A percentile compares a stretch with the other conserved stretches of the same genome.
phyloP scores from a whole-genome alignment of 2,329 filamentous ascomycete genomes.

The Phymatotrichopsis omnivora region DNA sequence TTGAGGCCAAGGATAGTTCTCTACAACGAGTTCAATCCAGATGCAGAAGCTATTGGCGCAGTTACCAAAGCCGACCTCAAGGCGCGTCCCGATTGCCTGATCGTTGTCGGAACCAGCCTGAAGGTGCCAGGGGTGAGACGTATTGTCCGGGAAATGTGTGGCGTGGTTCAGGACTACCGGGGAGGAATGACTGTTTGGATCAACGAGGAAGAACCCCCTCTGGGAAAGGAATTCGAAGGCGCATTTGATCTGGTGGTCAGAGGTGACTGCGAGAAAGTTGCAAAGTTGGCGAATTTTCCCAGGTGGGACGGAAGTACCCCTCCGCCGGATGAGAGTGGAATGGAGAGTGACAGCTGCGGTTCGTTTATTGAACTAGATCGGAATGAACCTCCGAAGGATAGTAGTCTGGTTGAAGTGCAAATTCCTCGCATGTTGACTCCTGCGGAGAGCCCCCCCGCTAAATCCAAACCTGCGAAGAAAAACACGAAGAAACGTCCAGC shows the following conservation, averaged over 20 bases:
- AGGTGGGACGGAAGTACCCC: conserved; percentile 25
- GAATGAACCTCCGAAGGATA: conserved; percentile 12
- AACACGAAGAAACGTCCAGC: conserved; percentile 20
- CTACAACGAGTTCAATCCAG: conserved; percentile 95
- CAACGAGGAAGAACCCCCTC: conserved; percentile 76
- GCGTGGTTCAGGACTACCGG: conserved; percentile 67
- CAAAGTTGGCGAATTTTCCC: conserved; percentile 52
- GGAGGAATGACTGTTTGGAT: conserved; percentile 91
- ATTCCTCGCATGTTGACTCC: conserved; percentile 24
- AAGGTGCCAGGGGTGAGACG: conserved; percentile 89
- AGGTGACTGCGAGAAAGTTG: conserved; percentile 81
- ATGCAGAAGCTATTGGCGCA: conserved; percentile 89
- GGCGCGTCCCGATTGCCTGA: conserved; percentile 74
- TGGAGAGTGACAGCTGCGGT: conserved; percentile 22
- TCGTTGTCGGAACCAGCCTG: conserved; percentile 90
- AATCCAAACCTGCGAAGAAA: conserved; percentile 6
- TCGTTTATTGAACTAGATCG: conserved; percentile 22
- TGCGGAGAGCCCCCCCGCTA: conserved; percentile 22
- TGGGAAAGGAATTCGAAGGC: conserved; percentile 74
- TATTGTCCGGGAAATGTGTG: conserved; percentile 83
- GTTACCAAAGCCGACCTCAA: conserved; percentile 80
- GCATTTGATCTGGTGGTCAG: conserved; percentile 88
- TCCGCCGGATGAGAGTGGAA: conserved; percentile 13
- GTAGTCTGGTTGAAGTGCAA: conserved; percentile 19
- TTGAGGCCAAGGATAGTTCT: conserved; percentile 87